These are phyloP conservation scores for Drechslerella stenobrocha DNA, from an alignment of 2,329 filamentous ascomycete species.

Conservation along the genomic window DNA sequence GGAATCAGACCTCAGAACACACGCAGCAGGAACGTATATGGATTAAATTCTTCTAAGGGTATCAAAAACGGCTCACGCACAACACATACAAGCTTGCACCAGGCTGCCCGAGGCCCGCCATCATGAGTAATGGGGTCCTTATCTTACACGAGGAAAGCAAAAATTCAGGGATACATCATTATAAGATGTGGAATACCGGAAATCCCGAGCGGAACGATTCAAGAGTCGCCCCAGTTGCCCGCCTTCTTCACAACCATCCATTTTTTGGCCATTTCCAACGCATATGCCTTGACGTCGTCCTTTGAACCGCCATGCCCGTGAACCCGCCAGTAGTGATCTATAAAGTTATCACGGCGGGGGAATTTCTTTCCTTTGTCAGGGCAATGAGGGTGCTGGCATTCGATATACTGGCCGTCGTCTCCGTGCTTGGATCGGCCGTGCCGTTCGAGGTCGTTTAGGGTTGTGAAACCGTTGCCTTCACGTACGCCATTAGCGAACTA, in stretches of 20 bases:
- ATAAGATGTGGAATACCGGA: slow-evolving; percentile 27
- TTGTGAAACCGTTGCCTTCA: slow-evolving; percentile 38
- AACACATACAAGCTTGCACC: slow-evolving; percentile 47
- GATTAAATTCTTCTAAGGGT: slow-evolving; percentile 10
- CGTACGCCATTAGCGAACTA: slow-evolving; percentile 18
- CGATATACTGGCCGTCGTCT: slow-evolving; percentile 43
- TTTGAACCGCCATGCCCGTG: slow-evolving; percentile 32
- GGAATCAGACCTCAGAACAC: slow-evolving; percentile 8
- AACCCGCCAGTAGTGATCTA: slow-evolving; percentile 46
- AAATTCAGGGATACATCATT: slow-evolving; percentile 3
- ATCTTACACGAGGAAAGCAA: slow-evolving; percentile 9
- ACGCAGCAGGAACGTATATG: slow-evolving; percentile 25
- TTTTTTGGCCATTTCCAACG: slow-evolving; percentile 33
- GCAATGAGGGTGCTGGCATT: slow-evolving; percentile 34
- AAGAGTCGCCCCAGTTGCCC: slow-evolving; percentile 10
- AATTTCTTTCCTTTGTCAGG: slow-evolving; percentile 35
- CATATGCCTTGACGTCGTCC: slow-evolving; percentile 31
- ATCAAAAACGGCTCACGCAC: slow-evolving; percentile 40
- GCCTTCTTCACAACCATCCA: slow-evolving; percentile 46
- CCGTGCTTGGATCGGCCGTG: slow-evolving; percentile 45
- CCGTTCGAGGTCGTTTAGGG: slow-evolving; percentile 45
- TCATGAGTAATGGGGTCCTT: background rate
- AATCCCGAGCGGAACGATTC: slow-evolving; percentile 12
- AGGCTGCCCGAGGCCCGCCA: slow-evolving; percentile 37
- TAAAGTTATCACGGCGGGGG: slow-evolving; percentile 42